A percentile compares a stretch with the other conserved stretches of the same genome.
Evolutionary conservation across 2,329 filamentous ascomycete species (phyloP).

Genomic region (Fusarium sp.): DNA sequence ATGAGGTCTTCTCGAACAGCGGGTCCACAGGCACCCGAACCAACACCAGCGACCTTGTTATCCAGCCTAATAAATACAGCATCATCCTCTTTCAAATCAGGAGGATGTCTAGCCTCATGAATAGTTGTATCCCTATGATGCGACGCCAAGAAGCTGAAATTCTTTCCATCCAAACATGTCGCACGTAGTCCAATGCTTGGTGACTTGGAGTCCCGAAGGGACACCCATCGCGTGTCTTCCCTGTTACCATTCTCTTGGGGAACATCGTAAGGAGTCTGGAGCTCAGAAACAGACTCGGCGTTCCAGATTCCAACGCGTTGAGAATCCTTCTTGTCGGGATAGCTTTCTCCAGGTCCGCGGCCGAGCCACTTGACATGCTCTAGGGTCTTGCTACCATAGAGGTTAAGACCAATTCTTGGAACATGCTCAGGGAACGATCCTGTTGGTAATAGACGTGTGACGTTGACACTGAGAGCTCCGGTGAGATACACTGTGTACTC

Average conservation of each 20-base stretch:
- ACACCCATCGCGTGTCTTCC: slow-evolving; percentile 68
- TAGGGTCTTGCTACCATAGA: slow-evolving; percentile 60
- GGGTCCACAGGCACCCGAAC: slow-evolving; percentile 60
- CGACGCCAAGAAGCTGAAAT: slow-evolving; percentile 64
- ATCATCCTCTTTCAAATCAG: slow-evolving; percentile 65
- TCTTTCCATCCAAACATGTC: slow-evolving; percentile 18
- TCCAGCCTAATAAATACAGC: slow-evolving; percentile 56
- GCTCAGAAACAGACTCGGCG: slow-evolving; percentile 53
- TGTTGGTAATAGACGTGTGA: slow-evolving; percentile 54
- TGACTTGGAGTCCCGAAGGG: slow-evolving; percentile 40
- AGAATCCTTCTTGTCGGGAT: slow-evolving; percentile 68
- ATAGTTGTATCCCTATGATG: slow-evolving; percentile 64
- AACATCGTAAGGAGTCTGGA: slow-evolving; percentile 70
- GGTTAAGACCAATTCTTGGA: slow-evolving; percentile 69
- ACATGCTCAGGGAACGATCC: slow-evolving; percentile 64
- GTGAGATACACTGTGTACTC: slow-evolving; percentile 61
- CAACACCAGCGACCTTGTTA: slow-evolving; percentile 59
- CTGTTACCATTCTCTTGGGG: slow-evolving; percentile 76
- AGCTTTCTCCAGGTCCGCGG: slow-evolving; percentile 70
- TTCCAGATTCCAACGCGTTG: slow-evolving; percentile 63
- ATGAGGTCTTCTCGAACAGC: slow-evolving; percentile 57
- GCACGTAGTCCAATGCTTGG: slow-evolving; percentile 35
- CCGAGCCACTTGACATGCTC: slow-evolving; percentile 67
- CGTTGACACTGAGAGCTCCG: slow-evolving; percentile 57
- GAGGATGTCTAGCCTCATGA: slow-evolving; percentile 69